Evolutionary conservation across 495 filamentous ascomycete genomes (phyloP).

Genomic region (Tuber melanosporum): DNA sequence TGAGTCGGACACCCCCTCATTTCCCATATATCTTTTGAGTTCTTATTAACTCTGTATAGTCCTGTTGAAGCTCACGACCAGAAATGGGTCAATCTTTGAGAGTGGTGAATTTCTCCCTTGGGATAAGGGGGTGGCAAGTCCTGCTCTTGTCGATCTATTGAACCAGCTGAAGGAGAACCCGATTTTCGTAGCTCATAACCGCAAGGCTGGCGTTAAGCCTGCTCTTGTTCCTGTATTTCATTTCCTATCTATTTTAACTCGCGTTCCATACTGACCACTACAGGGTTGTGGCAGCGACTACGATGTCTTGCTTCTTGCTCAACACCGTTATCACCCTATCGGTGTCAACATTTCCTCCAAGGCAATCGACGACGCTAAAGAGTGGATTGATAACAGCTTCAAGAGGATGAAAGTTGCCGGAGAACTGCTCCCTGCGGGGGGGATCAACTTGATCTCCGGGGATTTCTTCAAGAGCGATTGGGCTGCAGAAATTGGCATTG

Average conservation of each 20-base stretch:
- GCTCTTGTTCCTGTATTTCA: slow-evolving; percentile 52
- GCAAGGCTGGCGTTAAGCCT: slow-evolving; percentile 43
- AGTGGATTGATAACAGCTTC: slow-evolving; percentile 29
- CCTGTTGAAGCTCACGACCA: slow-evolving; percentile 24
- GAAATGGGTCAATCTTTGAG: slow-evolving; percentile 55
- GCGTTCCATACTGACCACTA: slow-evolving; percentile 5
- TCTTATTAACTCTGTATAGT: slow-evolving; percentile 16
- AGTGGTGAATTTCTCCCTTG: slow-evolving; percentile 51
- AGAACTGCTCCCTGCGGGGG: slow-evolving; percentile 44
- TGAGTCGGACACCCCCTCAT: not conserved
- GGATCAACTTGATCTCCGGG: slow-evolving; percentile 55
- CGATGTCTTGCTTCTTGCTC: slow-evolving; percentile 62
- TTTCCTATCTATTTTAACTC: not conserved
- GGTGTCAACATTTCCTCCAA: slow-evolving; percentile 61
- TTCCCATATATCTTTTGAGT: not conserved
- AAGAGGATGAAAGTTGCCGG: not conserved
- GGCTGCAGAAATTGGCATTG: slow-evolving; percentile 41
- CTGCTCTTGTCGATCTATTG: slow-evolving; percentile 56
- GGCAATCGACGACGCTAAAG: slow-evolving; percentile 53
- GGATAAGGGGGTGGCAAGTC: slow-evolving; percentile 56
- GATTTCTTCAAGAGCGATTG: slow-evolving; percentile 50
- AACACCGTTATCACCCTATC: slow-evolving; percentile 64
- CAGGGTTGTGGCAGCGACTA: slow-evolving; percentile 69
- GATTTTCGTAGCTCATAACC: slow-evolving; percentile 25
- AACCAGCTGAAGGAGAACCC: slow-evolving; percentile 30